Evolutionary conservation across 805 yeast genomes (phyloP).

Genomic region (Lachancea mirantina): DNA sequence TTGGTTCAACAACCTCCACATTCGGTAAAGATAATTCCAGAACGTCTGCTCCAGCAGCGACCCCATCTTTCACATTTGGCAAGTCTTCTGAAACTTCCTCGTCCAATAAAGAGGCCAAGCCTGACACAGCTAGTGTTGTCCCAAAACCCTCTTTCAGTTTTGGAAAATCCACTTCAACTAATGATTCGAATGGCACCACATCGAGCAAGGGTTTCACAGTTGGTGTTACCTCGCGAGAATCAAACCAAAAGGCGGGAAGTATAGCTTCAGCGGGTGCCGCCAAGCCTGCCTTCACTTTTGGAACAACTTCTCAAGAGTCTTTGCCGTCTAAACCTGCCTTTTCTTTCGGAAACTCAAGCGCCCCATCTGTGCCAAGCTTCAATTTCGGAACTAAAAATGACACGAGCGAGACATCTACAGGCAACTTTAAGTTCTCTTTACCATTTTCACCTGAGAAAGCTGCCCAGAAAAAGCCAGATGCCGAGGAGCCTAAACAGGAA

Average conservation of each 20-base stretch:
- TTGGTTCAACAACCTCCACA: slow-evolving; percentile 8
- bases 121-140: slow-evolving; percentile 15
- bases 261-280: slow-evolving; percentile 6
- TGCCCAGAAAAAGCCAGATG: slow-evolving; percentile 19
- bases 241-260: slow-evolving; percentile 3
- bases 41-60: slow-evolving; percentile 28
- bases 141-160: slow-evolving; percentile 18
- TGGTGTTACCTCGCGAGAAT: slow-evolving; percentile 11
- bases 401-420: slow-evolving; percentile 18
- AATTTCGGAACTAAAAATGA: slow-evolving; percentile 21
- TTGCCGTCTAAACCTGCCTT: slow-evolving; percentile 22
- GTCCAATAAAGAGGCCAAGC: not conserved
- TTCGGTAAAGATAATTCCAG: slow-evolving; percentile 7
- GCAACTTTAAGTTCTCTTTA: slow-evolving; percentile 29
- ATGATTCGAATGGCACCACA: slow-evolving; percentile 10
- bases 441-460: slow-evolving; percentile 23
- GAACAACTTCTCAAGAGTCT: slow-evolving; percentile 5
- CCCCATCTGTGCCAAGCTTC: slow-evolving; percentile 20
- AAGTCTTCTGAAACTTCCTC: not conserved
- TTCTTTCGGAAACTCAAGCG: slow-evolving; percentile 22
- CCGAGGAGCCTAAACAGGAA: slow-evolving; percentile 21
- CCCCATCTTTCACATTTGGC: slow-evolving; percentile 28
- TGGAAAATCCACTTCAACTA: slow-evolving; percentile 1
- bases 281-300: slow-evolving; percentile 22
- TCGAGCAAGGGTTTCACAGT: slow-evolving; percentile 21